Conservation (phyloP, 2,329 filamentous ascomycete genomes). For the Stagonosporopsis vannaccii region DNA sequence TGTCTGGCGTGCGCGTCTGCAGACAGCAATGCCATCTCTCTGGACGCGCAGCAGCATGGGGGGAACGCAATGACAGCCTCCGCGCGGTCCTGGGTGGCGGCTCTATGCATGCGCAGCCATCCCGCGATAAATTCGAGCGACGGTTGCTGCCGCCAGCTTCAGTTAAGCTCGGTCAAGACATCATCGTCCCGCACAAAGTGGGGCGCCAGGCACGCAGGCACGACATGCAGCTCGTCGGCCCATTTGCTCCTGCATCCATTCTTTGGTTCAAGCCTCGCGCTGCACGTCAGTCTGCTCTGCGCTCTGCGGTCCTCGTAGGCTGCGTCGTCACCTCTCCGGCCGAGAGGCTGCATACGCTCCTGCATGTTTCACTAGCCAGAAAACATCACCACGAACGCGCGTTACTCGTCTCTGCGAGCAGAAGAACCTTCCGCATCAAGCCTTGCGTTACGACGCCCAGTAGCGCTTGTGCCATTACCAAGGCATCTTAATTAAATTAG, state of each 20-base stretch:
- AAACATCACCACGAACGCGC: slow-evolving; percentile 16
- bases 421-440: slow-evolving; percentile 2
- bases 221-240: neutral
- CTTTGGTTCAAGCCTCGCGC: neutral
- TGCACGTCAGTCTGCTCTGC: neutral
- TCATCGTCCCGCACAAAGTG: slow-evolving; percentile 15
- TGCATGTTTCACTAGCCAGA: slow-evolving; percentile 20
- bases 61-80: slow-evolving; percentile 11
- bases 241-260: neutral
- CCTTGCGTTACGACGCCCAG: slow-evolving; percentile 18
- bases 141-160: slow-evolving; percentile 9
- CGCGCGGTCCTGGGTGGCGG: slow-evolving; percentile 26
- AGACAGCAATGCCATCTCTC: slow-evolving; percentile 45
- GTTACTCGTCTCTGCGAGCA: neutral
- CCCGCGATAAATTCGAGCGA: slow-evolving; percentile 5
- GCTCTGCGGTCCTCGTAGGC: neutral
- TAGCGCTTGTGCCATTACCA: slow-evolving; percentile 11
- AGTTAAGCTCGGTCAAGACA: slow-evolving; percentile 14
- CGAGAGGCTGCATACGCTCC: slow-evolving; percentile 2
- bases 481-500: neutral
- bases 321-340: slow-evolving; percentile 16
- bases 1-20: slow-evolving; percentile 33
- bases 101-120: slow-evolving; percentile 20
- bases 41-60: slow-evolving; percentile 42
- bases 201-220: slow-evolving; percentile 1